Evolutionary conservation across 768 basidiomycete species (phyloP), one percentile per base, ranked within the genome.

Genomic region (Lactarius deliciosus): DNA sequence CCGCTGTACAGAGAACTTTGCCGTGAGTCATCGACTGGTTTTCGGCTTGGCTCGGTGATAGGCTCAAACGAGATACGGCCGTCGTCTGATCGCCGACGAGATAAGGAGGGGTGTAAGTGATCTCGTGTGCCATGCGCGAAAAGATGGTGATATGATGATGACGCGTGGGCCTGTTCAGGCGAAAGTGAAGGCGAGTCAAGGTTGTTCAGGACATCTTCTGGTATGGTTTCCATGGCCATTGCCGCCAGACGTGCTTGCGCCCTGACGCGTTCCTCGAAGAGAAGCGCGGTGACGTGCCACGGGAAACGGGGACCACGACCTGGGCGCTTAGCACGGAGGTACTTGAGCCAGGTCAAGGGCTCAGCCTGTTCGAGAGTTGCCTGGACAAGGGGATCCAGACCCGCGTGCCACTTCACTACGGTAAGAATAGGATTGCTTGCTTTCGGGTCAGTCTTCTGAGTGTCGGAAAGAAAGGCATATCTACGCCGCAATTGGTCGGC

Each of bases 341-440:
- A 88, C 71, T 85, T 88, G 34, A 91, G 76, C 91, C 90, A 92
- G 8, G 86, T 85, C 56, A 89, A 79, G 8, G 90, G 88, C 72
- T 92, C 91, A 0, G 83, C 81, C 61, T 81, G 81, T 63, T 88
- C 88, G 30, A 92, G 73, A 32, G 82, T 79, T n/a, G 78, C 74
- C 65, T 79, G 83, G 10, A 82, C 75, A n/a, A 79, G 71, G 10
- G 75, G 70, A 36, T 83, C 81, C 64, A 85, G 85, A 36, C 76
- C 75, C n/a, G 77, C 74, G 69, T 86, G 84, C 91, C 91, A 92
- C 22, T 81, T 83, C 36, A 79, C 81, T 34, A 86, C 80, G 53
- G 80, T 78, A 15, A 70, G 62, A 22, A 79, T 77, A 9, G 86
- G 78, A 69, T 84, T 86, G 55, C 85, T n/a, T 9, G 74, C 73